A percentile compares a stretch with the other conserved stretches of the same genome.
Evolutionary conservation across 495 filamentous ascomycete genomes (phyloP).

Genomic region (Hypoxylon subgilvum): DNA sequence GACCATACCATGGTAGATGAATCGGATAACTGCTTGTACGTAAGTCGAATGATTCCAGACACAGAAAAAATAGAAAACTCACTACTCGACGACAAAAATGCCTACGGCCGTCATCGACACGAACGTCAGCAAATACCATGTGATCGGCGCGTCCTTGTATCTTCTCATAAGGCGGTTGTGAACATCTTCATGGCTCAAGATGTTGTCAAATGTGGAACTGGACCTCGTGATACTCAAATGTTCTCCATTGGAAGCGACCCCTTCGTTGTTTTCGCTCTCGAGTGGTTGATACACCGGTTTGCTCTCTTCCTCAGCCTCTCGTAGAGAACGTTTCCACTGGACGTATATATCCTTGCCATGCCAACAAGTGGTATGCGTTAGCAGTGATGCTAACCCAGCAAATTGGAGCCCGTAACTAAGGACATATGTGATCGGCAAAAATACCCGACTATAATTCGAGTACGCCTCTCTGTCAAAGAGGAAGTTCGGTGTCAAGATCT

Average conservation of each 20-base stretch:
- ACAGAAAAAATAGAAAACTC: conserved; percentile 34
- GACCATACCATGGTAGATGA: conserved; percentile 77
- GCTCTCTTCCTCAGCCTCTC: conserved; percentile 52
- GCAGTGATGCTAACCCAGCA: conserved; percentile 72
- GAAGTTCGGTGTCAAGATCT: conserved; percentile 74
- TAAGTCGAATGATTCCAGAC: conserved; percentile 11
- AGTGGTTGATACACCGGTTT: conserved; percentile 55
- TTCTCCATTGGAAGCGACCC: conserved; percentile 15
- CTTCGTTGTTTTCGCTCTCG: conserved; percentile 26
- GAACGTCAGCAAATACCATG: conserved; percentile 77
- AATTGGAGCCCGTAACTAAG: conserved; percentile 82
- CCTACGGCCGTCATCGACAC: conserved; percentile 72
- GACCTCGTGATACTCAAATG: conserved; percentile 36
- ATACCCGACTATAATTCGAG: conserved; percentile 76
- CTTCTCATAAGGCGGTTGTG: conserved; percentile 78
- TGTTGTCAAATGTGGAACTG: conserved; percentile 57
- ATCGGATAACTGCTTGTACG: conserved; percentile 65
- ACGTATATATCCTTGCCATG: conserved; percentile 76
- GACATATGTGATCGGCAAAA: conserved; percentile 82
- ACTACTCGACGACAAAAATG: conserved; percentile 85
- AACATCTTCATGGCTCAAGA: conserved; percentile 72
- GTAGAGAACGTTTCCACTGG: conserved; percentile 65
- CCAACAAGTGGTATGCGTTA: conserved; percentile 76
- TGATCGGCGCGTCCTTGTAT: conserved; percentile 75
- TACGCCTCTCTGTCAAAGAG: conserved; percentile 74